Evolutionary conservation across 2,329 filamentous ascomycete genomes (phyloP), one percentile per base, ranked within the genome.

Genomic region (Hypoxylon rubiginosum): DNA sequence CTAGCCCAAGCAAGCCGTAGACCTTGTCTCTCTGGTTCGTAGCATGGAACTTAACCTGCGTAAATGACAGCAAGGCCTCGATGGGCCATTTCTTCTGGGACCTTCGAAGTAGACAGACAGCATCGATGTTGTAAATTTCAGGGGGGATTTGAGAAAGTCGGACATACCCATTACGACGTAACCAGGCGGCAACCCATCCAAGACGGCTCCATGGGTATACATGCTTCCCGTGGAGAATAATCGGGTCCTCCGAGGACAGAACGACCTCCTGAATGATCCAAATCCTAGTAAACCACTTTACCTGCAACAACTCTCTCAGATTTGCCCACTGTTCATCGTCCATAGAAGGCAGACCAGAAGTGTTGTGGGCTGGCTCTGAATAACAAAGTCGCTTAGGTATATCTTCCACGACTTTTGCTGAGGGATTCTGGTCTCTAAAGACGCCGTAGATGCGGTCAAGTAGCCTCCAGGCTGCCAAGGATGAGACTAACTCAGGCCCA

Each of bases 11-110:
- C 6, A 62, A 21, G 9, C 28, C 43, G 21, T 50, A 62, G 13
- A 62, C 30, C 19, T 62, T 62, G 15, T 62, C 59, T 45, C 59
- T 50, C 32, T 50, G 59, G 45, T 62, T 21, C 13, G 51, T 62
- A 15, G 51, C 59, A 13, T 57, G 51, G 58, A 67, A 65, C 58
- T 71, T 61, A 34, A 67, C 46, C 48, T 57, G 41, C 46, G 66
- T 54, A 52, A 67, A 52, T 50, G 53, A 24, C 63, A 66, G 15
- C 58, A 62, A 43, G 15, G 52, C 59, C 8, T 62, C 51, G 4
- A 62, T 17, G 2, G 41, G 59, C 59, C 59, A 62, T 39, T 4
- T 26, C 2, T 13, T 19, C 19, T 46, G 2, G n/a, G 59, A 56
- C 19, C 59, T n/a, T 32, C 43, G 59, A 15, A 62, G 32, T 21